Conservation (phyloP, 2,329 filamentous ascomycete species). For the Aspergillus bombycis region DNA sequence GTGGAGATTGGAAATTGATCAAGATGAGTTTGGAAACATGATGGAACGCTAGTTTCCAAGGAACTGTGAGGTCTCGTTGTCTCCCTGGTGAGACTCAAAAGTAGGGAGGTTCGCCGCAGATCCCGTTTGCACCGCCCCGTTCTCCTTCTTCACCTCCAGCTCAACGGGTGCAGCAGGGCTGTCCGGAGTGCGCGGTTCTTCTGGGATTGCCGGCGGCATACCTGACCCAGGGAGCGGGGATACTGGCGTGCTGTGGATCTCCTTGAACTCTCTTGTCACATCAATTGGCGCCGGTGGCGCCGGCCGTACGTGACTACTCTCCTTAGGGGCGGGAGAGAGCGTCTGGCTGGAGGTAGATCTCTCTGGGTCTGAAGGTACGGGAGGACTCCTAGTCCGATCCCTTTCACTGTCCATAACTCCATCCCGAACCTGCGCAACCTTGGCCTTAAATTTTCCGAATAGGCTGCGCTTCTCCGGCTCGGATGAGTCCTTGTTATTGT, state of each 20-base stretch:
- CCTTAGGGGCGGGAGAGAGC: slow-evolving; percentile 36
- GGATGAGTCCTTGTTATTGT: slow-evolving; percentile 25
- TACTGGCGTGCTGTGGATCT: slow-evolving; percentile 29
- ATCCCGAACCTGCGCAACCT: slow-evolving; percentile 57
- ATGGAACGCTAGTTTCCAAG: slow-evolving; percentile 9
- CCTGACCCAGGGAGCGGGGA: slow-evolving; percentile 36
- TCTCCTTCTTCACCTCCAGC: slow-evolving; percentile 13
- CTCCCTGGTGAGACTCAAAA: slow-evolving; percentile 13
- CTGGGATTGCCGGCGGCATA: slow-evolving; percentile 37
- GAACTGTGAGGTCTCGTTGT: slow-evolving; percentile 13
- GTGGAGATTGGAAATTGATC: background rate
- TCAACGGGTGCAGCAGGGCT: slow-evolving; percentile 14
- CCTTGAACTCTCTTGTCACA: slow-evolving; percentile 25
- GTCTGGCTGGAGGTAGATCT: slow-evolving; percentile 37
- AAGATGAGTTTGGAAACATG: background rate
- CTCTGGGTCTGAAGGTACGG: slow-evolving; percentile 44
- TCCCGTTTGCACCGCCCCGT: background rate
- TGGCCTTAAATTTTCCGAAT: slow-evolving; percentile 67
- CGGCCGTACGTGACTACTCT: slow-evolving; percentile 24
- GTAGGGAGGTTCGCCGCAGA: slow-evolving; percentile 3
- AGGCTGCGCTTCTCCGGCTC: slow-evolving; percentile 62
- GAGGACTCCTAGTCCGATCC: slow-evolving; percentile 54
- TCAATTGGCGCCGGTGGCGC: slow-evolving; percentile 29
- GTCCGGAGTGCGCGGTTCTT: slow-evolving; percentile 37
- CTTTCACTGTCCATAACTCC: slow-evolving; percentile 61